Evolutionary conservation across 768 basidiomycete genomes (phyloP), one percentile per base, ranked within the genome.

Genomic region (Imleria badia): DNA sequence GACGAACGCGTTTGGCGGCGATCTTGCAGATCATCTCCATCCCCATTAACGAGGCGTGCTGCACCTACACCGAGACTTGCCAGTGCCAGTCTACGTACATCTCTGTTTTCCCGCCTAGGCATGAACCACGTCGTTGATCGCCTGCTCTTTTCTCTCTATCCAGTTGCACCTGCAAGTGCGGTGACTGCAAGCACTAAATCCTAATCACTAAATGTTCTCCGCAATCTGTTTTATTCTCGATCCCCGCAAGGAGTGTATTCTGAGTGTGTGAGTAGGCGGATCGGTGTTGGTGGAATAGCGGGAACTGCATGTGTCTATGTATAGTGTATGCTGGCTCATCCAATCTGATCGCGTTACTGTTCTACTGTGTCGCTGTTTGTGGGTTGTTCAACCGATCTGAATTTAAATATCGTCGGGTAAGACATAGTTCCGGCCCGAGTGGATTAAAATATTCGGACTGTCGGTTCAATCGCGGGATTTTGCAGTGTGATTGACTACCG

Each of bases 1-100:
- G 47, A 52, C 40, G 22, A 7, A 30, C n/a, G 17, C 11, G 15
- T 23, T 14, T n/a, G 17, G 17, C n/a, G 30, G 9, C 12, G 14
- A 10, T 36, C 19, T 23, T 42, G 34, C 38, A 65, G 63, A 30
- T 51, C 26, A 40, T 15, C 26, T 45, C 45, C 14, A 26, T 55
- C 42, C 56, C 40, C 19, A 48, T 39, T 14, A 55, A 63, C 51
- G 29, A 60, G 10, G 38, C 61, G 12, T 63, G 61, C 60, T 62
- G 61, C 48, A 36, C 44, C 13, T 7, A 31, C n/a, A 12, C 42
- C 23, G 20, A 33, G 0, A 15, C 22, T 8, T 63, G 61, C 53
- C 43, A 20, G 26, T 62, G 61, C 47, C 19, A 26, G 26, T 51
- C 56, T 10, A 36, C 26, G 60, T 60, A 52, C 0, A 48, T 51